Conservation (phyloP, 2,329 filamentous ascomycete species). For the Neoarthrinium moseri region DNA sequence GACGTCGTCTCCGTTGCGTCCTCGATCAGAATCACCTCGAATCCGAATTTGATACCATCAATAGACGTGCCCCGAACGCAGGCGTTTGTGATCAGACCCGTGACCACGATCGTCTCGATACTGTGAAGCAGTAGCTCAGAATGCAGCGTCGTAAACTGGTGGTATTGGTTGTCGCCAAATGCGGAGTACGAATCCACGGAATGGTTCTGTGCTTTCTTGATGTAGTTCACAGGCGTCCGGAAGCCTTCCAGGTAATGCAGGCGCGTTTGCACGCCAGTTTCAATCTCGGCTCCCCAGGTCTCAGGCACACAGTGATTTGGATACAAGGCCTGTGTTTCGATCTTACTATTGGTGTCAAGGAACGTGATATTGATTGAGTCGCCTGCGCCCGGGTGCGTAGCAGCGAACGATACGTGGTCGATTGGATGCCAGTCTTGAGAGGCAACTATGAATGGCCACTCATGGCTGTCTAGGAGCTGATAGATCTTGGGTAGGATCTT, state of each 20-base stretch:
- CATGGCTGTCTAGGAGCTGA: slow-evolving; percentile 17
- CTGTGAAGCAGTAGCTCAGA: slow-evolving; percentile 16
- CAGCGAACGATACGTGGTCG: slow-evolving; percentile 17
- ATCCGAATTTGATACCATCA: slow-evolving; percentile 18
- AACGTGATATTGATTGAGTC: slow-evolving; percentile 18
- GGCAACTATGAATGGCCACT: slow-evolving; percentile 19
- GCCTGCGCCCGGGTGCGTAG: slow-evolving; percentile 15
- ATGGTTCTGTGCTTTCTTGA: slow-evolving; percentile 21
- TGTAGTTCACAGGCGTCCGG: slow-evolving; percentile 16
- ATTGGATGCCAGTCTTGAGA: slow-evolving; percentile 19
- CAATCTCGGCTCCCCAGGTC: slow-evolving; percentile 18
- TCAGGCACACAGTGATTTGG: slow-evolving; percentile 17
- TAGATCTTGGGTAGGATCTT: slow-evolving; percentile 19
- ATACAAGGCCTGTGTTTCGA: slow-evolving; percentile 18
- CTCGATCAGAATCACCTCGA: slow-evolving; percentile 17
- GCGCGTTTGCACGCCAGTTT: slow-evolving; percentile 15
- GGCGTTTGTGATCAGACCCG: slow-evolving; percentile 16
- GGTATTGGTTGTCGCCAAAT: slow-evolving; percentile 19
- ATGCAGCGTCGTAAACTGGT: slow-evolving; percentile 18
- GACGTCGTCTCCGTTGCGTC: slow-evolving; percentile 16
- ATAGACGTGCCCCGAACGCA: slow-evolving; percentile 19
- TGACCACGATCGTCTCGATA: slow-evolving; percentile 17
- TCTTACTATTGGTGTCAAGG: slow-evolving; percentile 17
- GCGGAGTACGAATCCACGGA: slow-evolving; percentile 19
- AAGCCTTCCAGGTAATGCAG: slow-evolving; percentile 17